Evolutionary conservation across 768 basidiomycete species (phyloP), one percentile per base, ranked within the genome.

Genomic region (Trichaptum fuscoviolaceum): DNA sequence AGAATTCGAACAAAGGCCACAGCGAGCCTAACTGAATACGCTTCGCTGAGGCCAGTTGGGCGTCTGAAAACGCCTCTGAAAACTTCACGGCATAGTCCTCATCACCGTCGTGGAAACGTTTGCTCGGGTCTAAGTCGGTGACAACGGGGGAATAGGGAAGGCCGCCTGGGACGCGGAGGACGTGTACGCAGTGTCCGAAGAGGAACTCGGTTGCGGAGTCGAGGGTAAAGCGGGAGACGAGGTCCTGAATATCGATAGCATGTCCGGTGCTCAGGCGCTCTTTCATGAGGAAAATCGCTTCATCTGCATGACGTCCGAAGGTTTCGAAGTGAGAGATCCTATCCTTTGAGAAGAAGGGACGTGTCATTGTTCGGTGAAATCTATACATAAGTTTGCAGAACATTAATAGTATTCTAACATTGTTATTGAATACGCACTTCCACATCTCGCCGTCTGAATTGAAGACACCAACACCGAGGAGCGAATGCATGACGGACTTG

Each of bases 361-460:
- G 60, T 7, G 69, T 69, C 67, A 69, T 69, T 26, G 30, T 63
- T 30, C 69, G 63, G 63, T 69, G 69, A 35, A 69, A 67, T 59
- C 42, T 52, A 62, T 7, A 58, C 8, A 24, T 34, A 60, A 65
- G 25, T 1, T 58, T 25, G 58, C 23, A 63, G 68, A 58, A 9
- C 1, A 42, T n/a, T 8, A 36, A 6, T 23, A 9, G n/a, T 15
- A 5, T 6, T 7, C 7, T n/a, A 36, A n/a, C 18, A 35, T 17
- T 10, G 7, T 15, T 8, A 52, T 12, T 20, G 10, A 20, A 64
- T 18, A 26, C 64, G 17, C 60, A 71, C 64, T 69, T 67, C 72
- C 72, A 73, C 66, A 70, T 63, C 1, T 70, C 71, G 61, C 72
- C 71, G 59, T 74, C 73, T 1, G 73, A 71, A 63, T 74, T 73